Evolutionary conservation across 345 rosid species (phyloP), one percentile per base, ranked within the genome.

Genomic region (Salix viminalis): DNA sequence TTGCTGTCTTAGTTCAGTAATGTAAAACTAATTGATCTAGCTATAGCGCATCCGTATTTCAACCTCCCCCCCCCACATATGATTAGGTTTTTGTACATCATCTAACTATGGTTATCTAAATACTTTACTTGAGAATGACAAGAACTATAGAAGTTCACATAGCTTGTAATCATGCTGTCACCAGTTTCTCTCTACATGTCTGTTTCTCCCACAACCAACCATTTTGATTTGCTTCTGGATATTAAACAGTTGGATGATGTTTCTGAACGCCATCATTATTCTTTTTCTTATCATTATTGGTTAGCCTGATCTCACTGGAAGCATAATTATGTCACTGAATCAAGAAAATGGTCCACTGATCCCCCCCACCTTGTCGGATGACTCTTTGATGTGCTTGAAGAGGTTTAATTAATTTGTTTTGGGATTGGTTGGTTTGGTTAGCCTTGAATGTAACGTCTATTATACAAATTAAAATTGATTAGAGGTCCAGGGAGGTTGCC

Each of bases 21-120:
- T 34, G 30, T 19, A 68, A 34, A 66, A 46, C 52, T 48, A 11
- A 46, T 56, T 41, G 37, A 64, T 64, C 24, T 69, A 72, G 66
- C 54, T 78, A 46, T 46, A 74, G 79, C 54, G 44, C 69, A 61
- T 69, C 58, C 18, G 34, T 42, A 64, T 72, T 69, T 46, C 28
- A 32, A 41, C n/a, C 23, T 36, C 28, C 62, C 34, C 42, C 42
- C 36, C 36, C 60, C 72, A 58, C 75, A 81, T 78, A 52, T 32
- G 50, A 34, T 48, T 32, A 74, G 74, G 48, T 76, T 62, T 72
- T n/a, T 77, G 72, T 42, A 46, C 34, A 64, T 72, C 68, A 56
- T 42, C 44, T 42, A 64, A 75, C 44, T 34, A 15, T 8, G 15
- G 7, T 52, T 69, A 15, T 70, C 30, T 42, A 64, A 48, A 72